Evolutionary conservation across 441 rosid species (phyloP).

Genomic region (Monsonia emarginata): DNA sequence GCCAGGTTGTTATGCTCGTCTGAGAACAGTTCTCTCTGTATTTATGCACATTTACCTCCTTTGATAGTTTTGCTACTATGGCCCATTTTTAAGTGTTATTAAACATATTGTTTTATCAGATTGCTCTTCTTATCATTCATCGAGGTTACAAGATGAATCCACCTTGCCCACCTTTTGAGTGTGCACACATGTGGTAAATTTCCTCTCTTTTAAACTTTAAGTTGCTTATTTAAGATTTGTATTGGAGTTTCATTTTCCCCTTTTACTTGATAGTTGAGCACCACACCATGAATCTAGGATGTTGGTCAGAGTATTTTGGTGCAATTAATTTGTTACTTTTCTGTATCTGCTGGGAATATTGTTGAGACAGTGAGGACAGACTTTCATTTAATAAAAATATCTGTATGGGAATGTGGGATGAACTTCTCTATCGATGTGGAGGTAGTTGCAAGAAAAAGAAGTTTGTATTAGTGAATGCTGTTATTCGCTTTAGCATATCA

Average conservation of each 20-base stretch:
- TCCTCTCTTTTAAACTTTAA: slow-evolving; percentile 6
- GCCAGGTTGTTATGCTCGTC: slow-evolving; percentile 56
- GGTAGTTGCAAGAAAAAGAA: slow-evolving; percentile 9
- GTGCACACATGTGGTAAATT: slow-evolving; percentile 88
- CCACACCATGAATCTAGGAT: background rate
- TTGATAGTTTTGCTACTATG: slow-evolving; percentile 16
- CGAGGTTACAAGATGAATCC: slow-evolving; percentile 98
- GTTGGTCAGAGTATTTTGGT: background rate
- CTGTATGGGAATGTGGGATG: background rate
- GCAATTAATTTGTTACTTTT: background rate
- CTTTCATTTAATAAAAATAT: background rate
- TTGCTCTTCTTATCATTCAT: slow-evolving; percentile 75
- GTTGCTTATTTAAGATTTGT: background rate
- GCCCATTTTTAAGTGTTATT: slow-evolving; percentile 29
- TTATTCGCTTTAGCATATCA: slow-evolving; percentile 7
- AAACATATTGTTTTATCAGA: slow-evolving; percentile 48
- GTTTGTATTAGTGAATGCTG: slow-evolving; percentile 7
- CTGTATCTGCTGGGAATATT: background rate
- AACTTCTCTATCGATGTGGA: background rate
- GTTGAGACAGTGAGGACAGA: slow-evolving; percentile 3
- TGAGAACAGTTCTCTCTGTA: background rate
- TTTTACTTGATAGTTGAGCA: slow-evolving; percentile 4
- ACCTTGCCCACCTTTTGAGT: slow-evolving; percentile 93
- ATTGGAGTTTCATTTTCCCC: background rate
- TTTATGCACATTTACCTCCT: slow-evolving; percentile 14